phyloP scores from a whole-genome alignment of 2,329 filamentous ascomycete species.

The Beauveria sp. region DNA sequence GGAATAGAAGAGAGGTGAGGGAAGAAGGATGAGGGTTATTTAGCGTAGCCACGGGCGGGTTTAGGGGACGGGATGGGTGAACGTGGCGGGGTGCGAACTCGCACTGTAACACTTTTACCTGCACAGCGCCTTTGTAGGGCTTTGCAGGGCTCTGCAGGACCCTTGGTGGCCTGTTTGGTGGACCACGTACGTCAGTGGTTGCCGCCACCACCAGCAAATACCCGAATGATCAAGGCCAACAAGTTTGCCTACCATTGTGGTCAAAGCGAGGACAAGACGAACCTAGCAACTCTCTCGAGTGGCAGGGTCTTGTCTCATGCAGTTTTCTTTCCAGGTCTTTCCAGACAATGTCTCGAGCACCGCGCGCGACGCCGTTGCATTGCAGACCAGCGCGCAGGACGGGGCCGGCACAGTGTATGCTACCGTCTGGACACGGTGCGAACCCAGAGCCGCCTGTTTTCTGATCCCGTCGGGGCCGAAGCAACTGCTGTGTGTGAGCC shows the following conservation, averaged over 20 bases:
- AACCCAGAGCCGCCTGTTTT: background rate
- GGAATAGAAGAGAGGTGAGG: background rate
- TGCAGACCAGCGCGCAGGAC: background rate
- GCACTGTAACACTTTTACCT: background rate
- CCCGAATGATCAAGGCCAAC: background rate
- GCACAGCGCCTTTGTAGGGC: background rate
- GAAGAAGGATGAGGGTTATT: conserved; percentile 7
- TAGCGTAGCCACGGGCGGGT: background rate
- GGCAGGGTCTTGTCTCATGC: background rate
- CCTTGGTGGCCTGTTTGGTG: background rate
- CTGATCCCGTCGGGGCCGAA: conserved; percentile 1
- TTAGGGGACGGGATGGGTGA: background rate
- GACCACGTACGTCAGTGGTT: background rate
- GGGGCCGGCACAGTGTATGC: background rate
- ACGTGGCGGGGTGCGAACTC: background rate
- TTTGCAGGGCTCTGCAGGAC: too few species aligned
- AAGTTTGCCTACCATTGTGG: background rate
- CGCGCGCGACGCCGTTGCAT: background rate
- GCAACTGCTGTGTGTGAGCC: background rate
- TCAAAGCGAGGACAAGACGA: background rate
- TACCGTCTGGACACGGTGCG: background rate
- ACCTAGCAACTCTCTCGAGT: background rate
- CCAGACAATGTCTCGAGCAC: background rate
- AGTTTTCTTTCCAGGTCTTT: background rate
- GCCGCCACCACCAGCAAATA: too few species aligned